Evolutionary conservation across 176 grass and related monocot genomes (phyloP).

Genomic region (Lolium perenne): DNA sequence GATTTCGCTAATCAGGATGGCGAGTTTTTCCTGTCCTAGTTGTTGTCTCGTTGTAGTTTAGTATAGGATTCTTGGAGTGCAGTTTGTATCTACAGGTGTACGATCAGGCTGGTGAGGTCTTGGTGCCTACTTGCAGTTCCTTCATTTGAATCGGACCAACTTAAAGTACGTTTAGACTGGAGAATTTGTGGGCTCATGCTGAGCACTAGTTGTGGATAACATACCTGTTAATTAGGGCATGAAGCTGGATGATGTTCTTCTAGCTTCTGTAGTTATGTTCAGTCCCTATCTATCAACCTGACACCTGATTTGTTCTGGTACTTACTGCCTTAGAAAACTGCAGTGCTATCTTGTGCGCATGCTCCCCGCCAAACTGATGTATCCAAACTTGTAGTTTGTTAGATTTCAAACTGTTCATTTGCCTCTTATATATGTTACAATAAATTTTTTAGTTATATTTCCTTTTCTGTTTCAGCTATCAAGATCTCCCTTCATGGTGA

Average conservation of each 20-base stretch:
- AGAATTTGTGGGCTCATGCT: neutral
- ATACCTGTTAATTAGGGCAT: no score
- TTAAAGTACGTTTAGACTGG: no score
- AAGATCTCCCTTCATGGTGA: conserved; percentile 64
- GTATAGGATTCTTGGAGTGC: neutral
- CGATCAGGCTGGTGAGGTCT: neutral
- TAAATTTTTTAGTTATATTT: conserved; percentile 2
- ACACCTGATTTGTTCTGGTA: no score
- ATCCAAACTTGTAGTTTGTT: neutral
- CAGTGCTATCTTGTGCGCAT: neutral
- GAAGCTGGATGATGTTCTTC: no score
- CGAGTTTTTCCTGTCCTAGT: neutral
- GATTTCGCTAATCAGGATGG: neutral
- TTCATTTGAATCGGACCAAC: neutral
- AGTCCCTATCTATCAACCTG: no score
- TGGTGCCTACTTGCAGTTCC: conserved; percentile 10
- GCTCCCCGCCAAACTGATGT: neutral
- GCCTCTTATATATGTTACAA: neutral
- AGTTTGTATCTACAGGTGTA: neutral
- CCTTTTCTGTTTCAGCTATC: conserved; percentile 69
- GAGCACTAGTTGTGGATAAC: neutral
- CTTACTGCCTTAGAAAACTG: neutral
- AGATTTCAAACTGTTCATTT: conserved; percentile 12
- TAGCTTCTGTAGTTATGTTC: no score
- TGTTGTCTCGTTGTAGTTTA: neutral